phyloP scores from a whole-genome alignment of 208 protist species.

The Blechomonas ayalai region DNA sequence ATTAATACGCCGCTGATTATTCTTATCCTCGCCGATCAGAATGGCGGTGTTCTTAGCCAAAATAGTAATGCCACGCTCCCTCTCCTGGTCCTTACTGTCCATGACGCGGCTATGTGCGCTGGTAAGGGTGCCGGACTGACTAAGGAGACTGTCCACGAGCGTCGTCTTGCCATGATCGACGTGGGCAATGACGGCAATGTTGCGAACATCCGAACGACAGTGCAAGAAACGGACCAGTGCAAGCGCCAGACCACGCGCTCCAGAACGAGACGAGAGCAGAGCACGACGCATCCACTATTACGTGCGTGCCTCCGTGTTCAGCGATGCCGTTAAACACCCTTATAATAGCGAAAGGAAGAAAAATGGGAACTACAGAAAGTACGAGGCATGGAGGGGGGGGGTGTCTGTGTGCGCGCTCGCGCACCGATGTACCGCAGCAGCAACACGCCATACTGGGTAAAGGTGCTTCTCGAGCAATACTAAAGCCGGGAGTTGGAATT shows the following conservation, averaged over 20 bases:
- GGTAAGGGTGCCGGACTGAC: constrained; percentile 78
- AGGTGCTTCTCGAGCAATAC: too few species aligned
- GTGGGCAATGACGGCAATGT: constrained; percentile 96
- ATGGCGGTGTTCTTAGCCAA: constrained; percentile 94
- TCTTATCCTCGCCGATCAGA: constrained; percentile 49
- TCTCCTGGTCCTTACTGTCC: constrained; percentile 96
- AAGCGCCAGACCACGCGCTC: not conserved
- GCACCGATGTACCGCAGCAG: too few species aligned
- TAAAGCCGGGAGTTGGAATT: too few species aligned
- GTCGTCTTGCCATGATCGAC: constrained; percentile 98
- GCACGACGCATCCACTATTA: constrained; percentile 6
- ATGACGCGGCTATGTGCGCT: constrained; percentile 92
- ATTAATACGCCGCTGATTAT: constrained; percentile 86
- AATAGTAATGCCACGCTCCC: constrained; percentile 97
- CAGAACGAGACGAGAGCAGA: too few species aligned
- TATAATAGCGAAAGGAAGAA: not conserved
- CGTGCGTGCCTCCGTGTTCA: not conserved
- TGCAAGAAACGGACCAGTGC: constrained; percentile 32
- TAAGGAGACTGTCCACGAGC: constrained; percentile 94
- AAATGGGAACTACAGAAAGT: constrained; percentile 1
- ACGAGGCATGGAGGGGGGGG: not conserved
- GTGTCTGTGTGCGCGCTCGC: not conserved
- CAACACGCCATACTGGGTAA: too few species aligned
- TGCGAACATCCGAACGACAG: constrained; percentile 81
- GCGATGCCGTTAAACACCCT: not conserved